Percentiles rank a stretch among this genome's conserved stretches.
phyloP scores from a whole-genome alignment of 2,329 filamentous ascomycete species.

The Nothophoma quercina region DNA sequence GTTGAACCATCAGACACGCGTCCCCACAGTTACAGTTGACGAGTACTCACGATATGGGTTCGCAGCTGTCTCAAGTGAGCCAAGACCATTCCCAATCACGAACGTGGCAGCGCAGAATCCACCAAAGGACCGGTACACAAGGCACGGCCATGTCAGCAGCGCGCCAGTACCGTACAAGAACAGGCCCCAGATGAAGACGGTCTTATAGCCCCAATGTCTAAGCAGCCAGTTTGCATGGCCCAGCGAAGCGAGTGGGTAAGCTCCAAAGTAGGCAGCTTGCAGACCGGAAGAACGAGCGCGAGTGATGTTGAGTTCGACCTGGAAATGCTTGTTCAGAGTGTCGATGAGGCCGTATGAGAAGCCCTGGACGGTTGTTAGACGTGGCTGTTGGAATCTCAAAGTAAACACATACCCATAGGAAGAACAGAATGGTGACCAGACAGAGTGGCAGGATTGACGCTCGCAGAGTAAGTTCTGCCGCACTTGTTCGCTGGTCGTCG shows the following conservation, averaged over 20 bases:
- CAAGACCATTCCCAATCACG: conserved; percentile 60
- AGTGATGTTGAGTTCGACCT: conserved; percentile 54
- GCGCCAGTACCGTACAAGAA: conserved; percentile 64
- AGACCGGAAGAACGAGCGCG: conserved; percentile 55
- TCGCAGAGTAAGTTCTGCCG: conserved; percentile 69
- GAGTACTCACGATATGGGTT: conserved; percentile 53
- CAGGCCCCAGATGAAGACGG: conserved; percentile 61
- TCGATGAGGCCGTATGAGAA: conserved; percentile 66
- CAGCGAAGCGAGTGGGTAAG: conserved; percentile 58
- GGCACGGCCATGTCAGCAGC: conserved; percentile 66
- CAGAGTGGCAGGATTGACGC: conserved; percentile 72
- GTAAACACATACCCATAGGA: conserved; percentile 62
- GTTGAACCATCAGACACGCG: conserved; percentile 24
- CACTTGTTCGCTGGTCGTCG: conserved; percentile 58
- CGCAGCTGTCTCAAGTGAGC: conserved; percentile 66
- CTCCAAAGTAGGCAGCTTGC: conserved; percentile 60
- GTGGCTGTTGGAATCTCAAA: too few species aligned
- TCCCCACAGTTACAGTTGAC: neutral
- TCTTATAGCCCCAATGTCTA: conserved; percentile 58
- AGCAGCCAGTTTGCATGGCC: conserved; percentile 59
- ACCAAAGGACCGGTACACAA: conserved; percentile 63
- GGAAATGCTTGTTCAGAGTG: conserved; percentile 60
- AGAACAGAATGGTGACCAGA: conserved; percentile 71
- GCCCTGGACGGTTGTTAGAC: conserved; percentile 42
- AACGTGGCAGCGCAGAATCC: conserved; percentile 69